Percentiles rank a stretch among this genome's conserved stretches.
Evolutionary conservation across 768 basidiomycete genomes (phyloP).

Genomic region (Podaxis pistillaris): DNA sequence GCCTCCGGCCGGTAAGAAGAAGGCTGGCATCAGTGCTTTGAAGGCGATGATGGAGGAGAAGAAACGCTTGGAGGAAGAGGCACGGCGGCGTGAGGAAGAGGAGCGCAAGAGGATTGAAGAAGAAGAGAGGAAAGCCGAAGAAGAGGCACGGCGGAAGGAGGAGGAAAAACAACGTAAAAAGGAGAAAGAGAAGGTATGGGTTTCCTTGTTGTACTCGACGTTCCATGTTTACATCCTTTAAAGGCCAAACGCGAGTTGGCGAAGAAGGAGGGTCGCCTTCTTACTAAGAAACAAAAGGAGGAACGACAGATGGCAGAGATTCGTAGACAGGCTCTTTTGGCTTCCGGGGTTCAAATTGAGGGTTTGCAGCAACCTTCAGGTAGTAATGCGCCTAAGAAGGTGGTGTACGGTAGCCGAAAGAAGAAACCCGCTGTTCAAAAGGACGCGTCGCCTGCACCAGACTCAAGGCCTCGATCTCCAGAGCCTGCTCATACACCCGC

Average conservation of each 20-base stretch:
- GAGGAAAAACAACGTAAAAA: slow-evolving; percentile 83
- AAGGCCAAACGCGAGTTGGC: slow-evolving; percentile 87
- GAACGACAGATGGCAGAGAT: slow-evolving; percentile 90
- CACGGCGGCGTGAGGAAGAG: slow-evolving; percentile 67
- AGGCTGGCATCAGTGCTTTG: slow-evolving; percentile 77
- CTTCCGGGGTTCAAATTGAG: slow-evolving; percentile 87
- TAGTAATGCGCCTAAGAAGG: slow-evolving; percentile 58
- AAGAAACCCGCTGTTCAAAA: slow-evolving; percentile 60
- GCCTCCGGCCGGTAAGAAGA: slow-evolving; percentile 60
- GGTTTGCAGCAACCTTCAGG: slow-evolving; percentile 67
- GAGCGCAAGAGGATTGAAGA: slow-evolving; percentile 82
- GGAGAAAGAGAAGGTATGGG: slow-evolving; percentile 80
- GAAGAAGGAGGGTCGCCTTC: slow-evolving; percentile 89
- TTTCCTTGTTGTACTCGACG: slow-evolving; percentile 3
- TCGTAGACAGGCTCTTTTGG: slow-evolving; percentile 85
- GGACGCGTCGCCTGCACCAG: slow-evolving; percentile 51
- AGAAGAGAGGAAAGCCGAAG: slow-evolving; percentile 76
- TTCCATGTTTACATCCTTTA: slow-evolving; percentile 8
- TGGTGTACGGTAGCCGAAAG: slow-evolving; percentile 82
- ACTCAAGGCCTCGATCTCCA: slow-evolving; percentile 54
- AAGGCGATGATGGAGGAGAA: slow-evolving; percentile 93
- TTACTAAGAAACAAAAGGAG: slow-evolving; percentile 98
- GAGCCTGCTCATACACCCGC: slow-evolving; percentile 32
- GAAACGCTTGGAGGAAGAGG: slow-evolving; percentile 86
- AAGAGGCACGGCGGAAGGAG: slow-evolving; percentile 75